Evolutionary conservation across 1,284 basidiomycete genomes (phyloP).

Genomic region (Inonotus obliquus): DNA sequence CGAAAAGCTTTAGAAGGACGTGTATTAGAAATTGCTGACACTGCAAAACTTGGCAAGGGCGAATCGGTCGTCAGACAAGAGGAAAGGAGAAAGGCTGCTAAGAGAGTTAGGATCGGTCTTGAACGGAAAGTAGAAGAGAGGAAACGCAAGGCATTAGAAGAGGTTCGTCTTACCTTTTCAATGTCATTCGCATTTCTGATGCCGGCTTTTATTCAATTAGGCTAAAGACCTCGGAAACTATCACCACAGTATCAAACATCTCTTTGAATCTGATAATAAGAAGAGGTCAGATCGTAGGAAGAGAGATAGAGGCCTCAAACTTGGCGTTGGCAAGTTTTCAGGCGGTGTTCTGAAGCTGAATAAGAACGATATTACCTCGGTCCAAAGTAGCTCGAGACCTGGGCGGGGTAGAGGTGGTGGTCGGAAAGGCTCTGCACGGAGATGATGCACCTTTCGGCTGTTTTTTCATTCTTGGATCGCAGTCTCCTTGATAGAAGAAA

Average conservation of each 20-base stretch:
- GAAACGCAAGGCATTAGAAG: constrained; percentile 50
- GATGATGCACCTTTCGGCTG: constrained; percentile 14
- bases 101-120: constrained; percentile 66
- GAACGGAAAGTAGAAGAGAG: constrained; percentile 53
- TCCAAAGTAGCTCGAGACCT: constrained; percentile 29
- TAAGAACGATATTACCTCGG: constrained; percentile 49
- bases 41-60: constrained; percentile 65
- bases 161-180: constrained; percentile 40
- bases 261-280: constrained; percentile 46
- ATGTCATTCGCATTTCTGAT: constrained; percentile 4
- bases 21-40: constrained; percentile 61
- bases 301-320: constrained; percentile 58
- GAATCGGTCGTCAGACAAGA: constrained; percentile 51
- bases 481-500: not conserved
- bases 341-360: constrained; percentile 62
- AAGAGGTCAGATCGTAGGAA: constrained; percentile 34
- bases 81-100: constrained; percentile 64
- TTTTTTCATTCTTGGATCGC: not conserved
- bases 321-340: constrained; percentile 74
- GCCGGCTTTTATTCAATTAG: constrained; percentile 32
- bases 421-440: constrained; percentile 20
- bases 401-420: constrained; percentile 18
- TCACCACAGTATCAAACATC: constrained; percentile 65
- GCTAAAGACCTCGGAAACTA: constrained; percentile 79
- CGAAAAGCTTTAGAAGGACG: constrained; percentile 70